These are phyloP conservation scores for Passalora sequoiae DNA, from an alignment of 2,329 filamentous ascomycete genomes.

Conservation along the genomic window DNA sequence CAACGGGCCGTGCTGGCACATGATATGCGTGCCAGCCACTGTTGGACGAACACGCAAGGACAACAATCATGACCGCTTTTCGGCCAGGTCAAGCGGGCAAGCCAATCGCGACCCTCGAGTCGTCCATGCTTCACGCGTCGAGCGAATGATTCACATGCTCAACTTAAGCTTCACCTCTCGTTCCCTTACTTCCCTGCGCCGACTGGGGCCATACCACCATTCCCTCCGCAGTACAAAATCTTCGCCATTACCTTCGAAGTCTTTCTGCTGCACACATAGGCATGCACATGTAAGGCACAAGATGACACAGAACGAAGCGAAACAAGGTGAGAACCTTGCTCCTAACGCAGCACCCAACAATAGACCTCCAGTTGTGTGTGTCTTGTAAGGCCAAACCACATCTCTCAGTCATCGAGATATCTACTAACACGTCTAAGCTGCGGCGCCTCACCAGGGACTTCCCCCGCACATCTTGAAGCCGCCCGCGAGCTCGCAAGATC, in stretches of 20 bases:
- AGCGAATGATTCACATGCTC: constrained; percentile 6
- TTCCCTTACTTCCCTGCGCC: too few relatives aligned
- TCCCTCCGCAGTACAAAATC: background rate
- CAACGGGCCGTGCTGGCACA: background rate
- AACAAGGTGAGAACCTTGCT: constrained; percentile 9
- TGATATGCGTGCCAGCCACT: background rate
- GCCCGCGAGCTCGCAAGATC: constrained; percentile 68
- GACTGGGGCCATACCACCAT: background rate
- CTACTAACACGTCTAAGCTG: constrained; percentile 51
- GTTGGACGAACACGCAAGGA: background rate
- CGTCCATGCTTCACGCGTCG: background rate
- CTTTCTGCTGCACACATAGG: background rate
- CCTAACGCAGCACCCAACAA: constrained; percentile 5
- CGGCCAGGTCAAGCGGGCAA: constrained; percentile 1
- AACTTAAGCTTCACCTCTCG: background rate
- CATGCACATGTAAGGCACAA: background rate
- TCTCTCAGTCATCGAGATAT: background rate
- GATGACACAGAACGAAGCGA: constrained; percentile 8
- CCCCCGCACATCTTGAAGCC: constrained; percentile 68
- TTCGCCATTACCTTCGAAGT: background rate
- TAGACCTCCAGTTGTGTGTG: constrained; percentile 67
- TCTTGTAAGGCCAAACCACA: constrained; percentile 58
- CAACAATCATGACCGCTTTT: background rate
- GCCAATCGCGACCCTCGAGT: constrained; percentile 5
- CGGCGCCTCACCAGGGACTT: constrained; percentile 70